Base-by-base conservation (phyloP, 106 monocot species). In the Amphibolis antarctica region DNA sequence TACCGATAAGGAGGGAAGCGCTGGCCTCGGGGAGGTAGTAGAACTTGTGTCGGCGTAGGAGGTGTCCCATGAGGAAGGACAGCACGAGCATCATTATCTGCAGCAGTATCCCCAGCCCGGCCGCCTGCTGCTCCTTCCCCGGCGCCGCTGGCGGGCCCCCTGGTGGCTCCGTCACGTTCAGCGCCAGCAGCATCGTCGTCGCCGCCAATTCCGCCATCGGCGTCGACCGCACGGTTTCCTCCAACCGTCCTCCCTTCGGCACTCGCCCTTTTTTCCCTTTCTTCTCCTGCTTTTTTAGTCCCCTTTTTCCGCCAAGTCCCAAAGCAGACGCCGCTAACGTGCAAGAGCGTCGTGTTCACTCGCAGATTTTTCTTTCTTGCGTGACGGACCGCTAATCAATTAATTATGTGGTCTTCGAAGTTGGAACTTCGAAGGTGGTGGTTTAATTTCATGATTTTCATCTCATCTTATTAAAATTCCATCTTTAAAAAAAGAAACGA, bases 51-150 rank as follows among this genome's bases (percentile, higher is more conserved):
- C 93, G 83, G 18, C 89, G 83, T 28, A 94, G 86, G 66, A 89
- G 74, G 72, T 89, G 89, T 14, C 93, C 84, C 17, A 94, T 56
- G 12, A 94, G 79, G 73, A 94, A 94, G 42, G 89, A 79, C 25
- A 94, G 89, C 12, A 89, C 89, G 22, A 94, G 84, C 93, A 94
- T 94, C 66, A 85, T 86, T 29, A 94, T 94, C 80, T 94, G 93
- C 5, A 94, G 75, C 17, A 94, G 70, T 55, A 94, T 82, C 48
- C 93, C 93, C 29, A 86, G 78, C 66, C 93, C 93, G 36, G 86
- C 93, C 70, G 79, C 93, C 79, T 94, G 89, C 75, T 94, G 86
- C 68, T 89, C 93, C 77, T 83, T 81, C 73, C 89, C 89, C 47
- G 74, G 69, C 56, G 68, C 64, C 66, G 52, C 15, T 46, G 65